Evolutionary conservation across 192 early-diverging fungal genomes (phyloP).

Genomic region (Rhizophlyctis rosea): DNA sequence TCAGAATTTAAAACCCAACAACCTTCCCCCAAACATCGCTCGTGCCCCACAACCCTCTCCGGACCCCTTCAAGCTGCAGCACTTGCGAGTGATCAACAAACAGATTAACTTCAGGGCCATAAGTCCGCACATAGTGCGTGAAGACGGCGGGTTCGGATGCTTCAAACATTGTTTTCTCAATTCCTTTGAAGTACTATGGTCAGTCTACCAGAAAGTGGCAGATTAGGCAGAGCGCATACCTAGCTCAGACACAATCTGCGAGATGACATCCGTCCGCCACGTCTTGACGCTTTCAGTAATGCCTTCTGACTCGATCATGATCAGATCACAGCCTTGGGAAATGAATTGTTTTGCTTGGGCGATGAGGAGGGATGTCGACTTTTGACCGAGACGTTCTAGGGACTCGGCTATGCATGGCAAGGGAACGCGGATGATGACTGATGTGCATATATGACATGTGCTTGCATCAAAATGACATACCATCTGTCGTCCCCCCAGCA

Average conservation of each 20-base stretch:
- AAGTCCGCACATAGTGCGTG: conserved; percentile 2
- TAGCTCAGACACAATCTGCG: background rate
- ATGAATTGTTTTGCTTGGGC: background rate
- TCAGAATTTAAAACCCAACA: too few species aligned
- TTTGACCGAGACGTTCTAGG: background rate
- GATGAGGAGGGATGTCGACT: background rate
- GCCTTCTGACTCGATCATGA: conserved; percentile 4
- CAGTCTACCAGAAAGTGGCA: too few species aligned
- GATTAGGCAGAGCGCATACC: background rate
- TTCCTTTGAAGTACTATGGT: too few species aligned
- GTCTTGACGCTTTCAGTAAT: conserved; percentile 7
- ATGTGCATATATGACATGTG: too few species aligned
- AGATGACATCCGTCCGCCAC: background rate
- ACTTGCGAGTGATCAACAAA: conserved; percentile 5
- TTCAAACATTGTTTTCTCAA: conserved; percentile 4
- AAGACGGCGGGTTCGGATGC: conserved; percentile 7
- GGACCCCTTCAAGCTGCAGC: conserved; percentile 3
- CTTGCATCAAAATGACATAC: too few species aligned
- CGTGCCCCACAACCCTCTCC: conserved; percentile 3
- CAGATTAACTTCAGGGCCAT: conserved; percentile 4
- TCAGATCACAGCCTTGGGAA: conserved; percentile 1
- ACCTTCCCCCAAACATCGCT: conserved; percentile 9
- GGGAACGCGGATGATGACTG: too few species aligned
- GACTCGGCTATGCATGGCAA: background rate
- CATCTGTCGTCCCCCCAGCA: background rate